Percentiles rank a stretch among this genome's conserved stretches.
Conservation (phyloP, 768 basidiomycete species). For the Mycena venus region DNA sequence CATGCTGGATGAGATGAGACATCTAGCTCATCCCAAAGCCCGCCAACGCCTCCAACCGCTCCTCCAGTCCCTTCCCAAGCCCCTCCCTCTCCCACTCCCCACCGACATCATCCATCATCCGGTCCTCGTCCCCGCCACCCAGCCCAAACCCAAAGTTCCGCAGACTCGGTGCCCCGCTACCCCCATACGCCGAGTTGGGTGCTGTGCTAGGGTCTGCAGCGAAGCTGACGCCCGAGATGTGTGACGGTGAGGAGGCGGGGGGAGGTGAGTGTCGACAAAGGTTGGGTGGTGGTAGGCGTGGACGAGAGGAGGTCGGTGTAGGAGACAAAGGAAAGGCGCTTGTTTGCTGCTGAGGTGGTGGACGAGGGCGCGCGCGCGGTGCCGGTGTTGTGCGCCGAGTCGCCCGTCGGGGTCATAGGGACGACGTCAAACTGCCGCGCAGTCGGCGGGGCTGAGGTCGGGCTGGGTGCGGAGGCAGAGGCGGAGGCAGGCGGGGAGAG, state of each 20-base stretch:
- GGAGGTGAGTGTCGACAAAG: conserved; percentile 81
- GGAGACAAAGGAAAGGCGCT: conserved; percentile 90
- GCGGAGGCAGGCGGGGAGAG: conserved; percentile 38
- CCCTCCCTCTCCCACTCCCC: conserved; percentile 94
- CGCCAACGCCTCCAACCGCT: conserved; percentile 75
- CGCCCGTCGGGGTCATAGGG: neutral
- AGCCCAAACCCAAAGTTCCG: conserved; percentile 37
- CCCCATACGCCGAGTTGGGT: conserved; percentile 22
- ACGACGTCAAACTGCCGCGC: conserved; percentile 27
- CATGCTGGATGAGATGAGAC: no score
- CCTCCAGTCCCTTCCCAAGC: conserved; percentile 85
- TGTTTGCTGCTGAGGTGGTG: conserved; percentile 52
- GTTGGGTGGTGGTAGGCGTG: conserved; percentile 78
- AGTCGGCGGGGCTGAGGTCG: conserved; percentile 32
- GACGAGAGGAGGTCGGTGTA: conserved; percentile 88
- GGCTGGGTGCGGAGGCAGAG: no score
- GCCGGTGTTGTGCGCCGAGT: conserved; percentile 2
- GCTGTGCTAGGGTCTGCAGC: conserved; percentile 49
- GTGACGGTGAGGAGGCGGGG: conserved; percentile 75
- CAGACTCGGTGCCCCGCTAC: conserved; percentile 44
- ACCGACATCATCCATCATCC: conserved; percentile 72
- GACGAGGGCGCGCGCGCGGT: conserved; percentile 33
- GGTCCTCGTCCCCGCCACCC: conserved; percentile 30
- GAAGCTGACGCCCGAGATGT: conserved; percentile 69
- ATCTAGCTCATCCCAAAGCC: conserved; percentile 31